These are phyloP conservation scores for Fusarium sterilihyphosum DNA, from an alignment of 2,329 filamentous ascomycete genomes.

Conservation along the genomic window DNA sequence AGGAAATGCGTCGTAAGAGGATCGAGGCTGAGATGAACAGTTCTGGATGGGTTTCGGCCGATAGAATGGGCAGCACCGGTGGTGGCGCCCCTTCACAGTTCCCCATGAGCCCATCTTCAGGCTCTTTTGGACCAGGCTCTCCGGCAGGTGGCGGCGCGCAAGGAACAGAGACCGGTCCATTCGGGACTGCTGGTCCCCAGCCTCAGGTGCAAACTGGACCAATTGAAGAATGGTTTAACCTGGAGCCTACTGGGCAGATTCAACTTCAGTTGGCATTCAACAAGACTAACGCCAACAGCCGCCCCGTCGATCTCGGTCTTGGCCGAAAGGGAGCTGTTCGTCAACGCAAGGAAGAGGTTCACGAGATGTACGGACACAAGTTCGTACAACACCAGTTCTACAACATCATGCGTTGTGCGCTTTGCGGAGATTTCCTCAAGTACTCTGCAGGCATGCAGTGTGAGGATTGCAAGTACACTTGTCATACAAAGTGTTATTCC, in stretches of 20 bases:
- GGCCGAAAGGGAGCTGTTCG: conserved; percentile 95
- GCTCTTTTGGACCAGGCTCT: conserved; percentile 55
- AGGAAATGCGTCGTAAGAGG: conserved; percentile 96
- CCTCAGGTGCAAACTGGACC: conserved; percentile 66
- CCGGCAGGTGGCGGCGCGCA: conserved; percentile 53
- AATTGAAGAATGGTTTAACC: conserved; percentile 95
- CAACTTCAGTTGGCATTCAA: conserved; percentile 91
- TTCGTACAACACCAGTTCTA: conserved; percentile 99
- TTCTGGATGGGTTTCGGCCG: conserved; percentile 96
- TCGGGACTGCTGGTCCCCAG: conserved; percentile 52
- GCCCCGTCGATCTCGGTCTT: conserved; percentile 87
- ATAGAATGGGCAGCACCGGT: conserved; percentile 79
- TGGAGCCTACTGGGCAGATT: conserved; percentile 93
- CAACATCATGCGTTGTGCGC: conserved; percentile 99
- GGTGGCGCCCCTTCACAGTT: conserved; percentile 65
- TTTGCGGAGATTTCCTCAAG: conserved; percentile 98
- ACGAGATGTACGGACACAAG: conserved; percentile 99
- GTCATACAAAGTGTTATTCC: conserved; percentile 95
- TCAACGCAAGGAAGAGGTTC: conserved; percentile 96
- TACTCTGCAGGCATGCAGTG: conserved; percentile 99
- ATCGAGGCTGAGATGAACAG: conserved; percentile 96
- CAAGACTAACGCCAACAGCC: conserved; percentile 86
- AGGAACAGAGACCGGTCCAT: conserved; percentile 45
- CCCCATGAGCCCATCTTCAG: conserved; percentile 62
- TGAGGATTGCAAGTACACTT: conserved; percentile 99